Percentiles rank a stretch among this genome's conserved stretches.
These are phyloP conservation scores for Paraphoma chrysanthemicola DNA, from an alignment of 2,329 filamentous ascomycete genomes.

Conservation along the genomic window DNA sequence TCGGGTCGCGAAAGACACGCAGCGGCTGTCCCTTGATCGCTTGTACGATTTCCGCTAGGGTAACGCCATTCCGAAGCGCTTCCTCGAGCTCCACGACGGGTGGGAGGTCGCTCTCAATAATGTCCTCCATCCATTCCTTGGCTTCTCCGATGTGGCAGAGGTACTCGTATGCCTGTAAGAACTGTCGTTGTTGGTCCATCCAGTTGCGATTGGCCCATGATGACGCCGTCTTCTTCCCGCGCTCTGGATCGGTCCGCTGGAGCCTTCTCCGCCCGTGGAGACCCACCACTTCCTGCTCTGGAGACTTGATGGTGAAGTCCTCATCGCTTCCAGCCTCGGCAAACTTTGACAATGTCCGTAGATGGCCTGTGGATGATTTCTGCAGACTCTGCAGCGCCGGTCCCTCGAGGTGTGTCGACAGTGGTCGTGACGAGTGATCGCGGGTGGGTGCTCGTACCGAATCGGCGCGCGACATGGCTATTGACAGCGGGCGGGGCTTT, in stretches of 20 bases:
- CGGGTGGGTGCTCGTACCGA: conserved; percentile 46
- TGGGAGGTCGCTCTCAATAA: conserved; percentile 83
- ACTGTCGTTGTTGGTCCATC: conserved; percentile 99
- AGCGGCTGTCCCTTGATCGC: conserved; percentile 77
- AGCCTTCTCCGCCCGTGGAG: conserved; percentile 83
- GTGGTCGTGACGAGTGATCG: conserved; percentile 40
- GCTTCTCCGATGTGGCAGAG: conserved; percentile 98
- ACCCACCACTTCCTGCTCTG: conserved; percentile 85
- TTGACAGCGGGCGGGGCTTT: conserved; percentile 54
- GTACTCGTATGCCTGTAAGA: conserved; percentile 96
- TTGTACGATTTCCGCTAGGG: conserved; percentile 91
- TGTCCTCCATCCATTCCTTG: conserved; percentile 97
- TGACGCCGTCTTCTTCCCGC: conserved; percentile 60
- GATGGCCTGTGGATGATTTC: conserved; percentile 86
- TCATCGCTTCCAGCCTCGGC: conserved; percentile 77
- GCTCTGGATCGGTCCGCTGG: conserved; percentile 69
- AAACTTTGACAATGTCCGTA: conserved; percentile 84
- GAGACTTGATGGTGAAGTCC: conserved; percentile 79
- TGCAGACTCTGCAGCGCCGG: conserved; percentile 80
- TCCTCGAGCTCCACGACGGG: conserved; percentile 95
- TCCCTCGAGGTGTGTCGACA: conserved; percentile 43
- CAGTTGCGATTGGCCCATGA: conserved; percentile 85
- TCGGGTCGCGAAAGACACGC: conserved; percentile 84
- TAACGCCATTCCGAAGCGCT: conserved; percentile 89
- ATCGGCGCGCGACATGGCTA: conserved; percentile 48